These are phyloP conservation scores for Ganoderma sinense DNA, from an alignment of 1,284 basidiomycete species.

Conservation along the genomic window DNA sequence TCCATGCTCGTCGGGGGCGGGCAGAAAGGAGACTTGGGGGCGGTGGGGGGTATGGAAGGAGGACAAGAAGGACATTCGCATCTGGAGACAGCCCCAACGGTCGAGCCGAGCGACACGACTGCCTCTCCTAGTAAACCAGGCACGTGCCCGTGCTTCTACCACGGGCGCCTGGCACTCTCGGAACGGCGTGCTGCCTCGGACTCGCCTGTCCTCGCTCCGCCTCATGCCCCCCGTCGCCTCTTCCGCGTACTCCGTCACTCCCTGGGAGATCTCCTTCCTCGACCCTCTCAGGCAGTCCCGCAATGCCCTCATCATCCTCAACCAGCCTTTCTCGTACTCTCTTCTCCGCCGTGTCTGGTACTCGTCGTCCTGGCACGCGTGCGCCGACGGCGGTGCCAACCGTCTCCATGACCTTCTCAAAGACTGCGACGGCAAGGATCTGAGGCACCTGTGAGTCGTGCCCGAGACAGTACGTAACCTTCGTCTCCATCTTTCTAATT, in stretches of 20 bases:
- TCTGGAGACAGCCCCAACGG: constrained; percentile 17
- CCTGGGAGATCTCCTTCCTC: constrained; percentile 46
- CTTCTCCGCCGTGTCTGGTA: constrained; percentile 79
- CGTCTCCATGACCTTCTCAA: constrained; percentile 75
- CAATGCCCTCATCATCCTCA: constrained; percentile 83
- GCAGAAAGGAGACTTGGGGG: not conserved
- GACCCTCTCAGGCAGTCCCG: constrained; percentile 32
- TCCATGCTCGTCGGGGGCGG: constrained; percentile 36
- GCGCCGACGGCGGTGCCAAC: constrained; percentile 97
- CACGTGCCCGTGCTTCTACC: constrained; percentile 30
- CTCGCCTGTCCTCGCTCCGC: too few relatives aligned
- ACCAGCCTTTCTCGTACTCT: constrained; percentile 79
- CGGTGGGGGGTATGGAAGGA: constrained; percentile 12
- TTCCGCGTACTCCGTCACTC: constrained; percentile 23
- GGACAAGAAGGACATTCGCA: constrained; percentile 20
- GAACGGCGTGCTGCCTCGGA: not conserved
- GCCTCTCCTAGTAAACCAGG: constrained; percentile 14
- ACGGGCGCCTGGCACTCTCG: not conserved
- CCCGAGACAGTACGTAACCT: constrained; percentile 25
- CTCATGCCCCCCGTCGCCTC: constrained; percentile 6
- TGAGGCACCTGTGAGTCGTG: constrained; percentile 41
- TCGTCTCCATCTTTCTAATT: constrained; percentile 12
- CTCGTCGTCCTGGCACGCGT: constrained; percentile 69
- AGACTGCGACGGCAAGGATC: constrained; percentile 33
- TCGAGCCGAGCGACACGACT: constrained; percentile 23